Base-by-base conservation (phyloP, 257 asterid genomes). In the Solanum okadae region DNA sequence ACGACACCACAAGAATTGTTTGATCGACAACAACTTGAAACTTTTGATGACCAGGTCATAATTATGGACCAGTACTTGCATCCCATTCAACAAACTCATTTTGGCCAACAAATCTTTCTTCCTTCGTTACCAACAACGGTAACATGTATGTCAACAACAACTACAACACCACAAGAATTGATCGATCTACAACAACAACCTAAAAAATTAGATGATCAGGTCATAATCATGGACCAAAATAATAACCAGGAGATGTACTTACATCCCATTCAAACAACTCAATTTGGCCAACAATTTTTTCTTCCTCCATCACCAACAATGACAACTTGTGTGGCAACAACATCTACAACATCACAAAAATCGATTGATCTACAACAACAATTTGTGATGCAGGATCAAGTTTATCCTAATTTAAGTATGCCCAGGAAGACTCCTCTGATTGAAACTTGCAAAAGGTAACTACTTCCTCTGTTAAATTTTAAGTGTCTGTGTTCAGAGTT, bases 391-490 rank as follows among this genome's bases (percentile, higher is more conserved):
- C 14, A 10, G 14, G 46, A 42, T 42, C 1, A 42, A 42, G 46
- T 42, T 70, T 87, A 87, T 72, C 86, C 92, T 84, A 88, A 92
- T 76, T 83, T 87, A 5, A 61, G 85, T 86, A 56, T 90, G n/a
- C 90, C 91, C 0, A 83, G 86, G 14, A 22, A 91, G 16, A 91
- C 72, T 87, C 87, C 92, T 44, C 93, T 88, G 88, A 73, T 63
- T 56, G 59, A 94, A 31, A 92, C 89, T 9, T 89, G 94, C 18
- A 93, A 92, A 90, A 92, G 96, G 98, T 94, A 84, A 22, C 10
- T 68, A 27, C 3, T 27, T 20, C 13, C 16, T 20, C 33, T 22
- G 4, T 46, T 38, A 49, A 0, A 23, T 4, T 61, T 34, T 44
- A n/a, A 22, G 76, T 34, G 77, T 13, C 1, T 2, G 29, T 68